Conservation (phyloP, 345 rosid species). For the Toxicodendron radicans region DNA sequence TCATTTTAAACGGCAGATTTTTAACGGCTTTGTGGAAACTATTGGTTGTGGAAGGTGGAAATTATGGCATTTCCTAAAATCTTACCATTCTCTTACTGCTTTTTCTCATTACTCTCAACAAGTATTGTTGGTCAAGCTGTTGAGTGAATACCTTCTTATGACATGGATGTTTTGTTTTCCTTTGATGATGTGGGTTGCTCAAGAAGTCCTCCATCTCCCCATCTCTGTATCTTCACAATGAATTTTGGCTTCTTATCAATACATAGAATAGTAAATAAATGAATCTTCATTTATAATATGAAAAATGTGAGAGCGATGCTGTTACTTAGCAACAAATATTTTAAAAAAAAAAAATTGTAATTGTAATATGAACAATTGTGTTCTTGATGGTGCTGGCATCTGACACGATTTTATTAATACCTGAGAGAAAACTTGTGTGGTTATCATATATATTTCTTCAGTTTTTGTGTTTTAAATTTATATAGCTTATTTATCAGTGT, state of each 20-base stretch:
- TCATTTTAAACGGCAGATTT: no score
- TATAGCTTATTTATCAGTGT: background rate
- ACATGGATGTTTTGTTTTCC: background rate
- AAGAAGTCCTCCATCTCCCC: background rate
- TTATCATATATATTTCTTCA: background rate
- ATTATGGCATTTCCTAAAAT: background rate
- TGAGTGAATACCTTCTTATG: background rate
- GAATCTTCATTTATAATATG: background rate
- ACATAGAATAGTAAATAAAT: background rate
- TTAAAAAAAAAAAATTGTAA: background rate
- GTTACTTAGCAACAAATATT: background rate
- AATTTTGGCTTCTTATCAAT: constrained; percentile 2
- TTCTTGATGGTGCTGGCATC: background rate
- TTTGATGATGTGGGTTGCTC: background rate
- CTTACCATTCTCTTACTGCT: background rate
- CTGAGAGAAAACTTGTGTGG: background rate
- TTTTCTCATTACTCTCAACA: background rate
- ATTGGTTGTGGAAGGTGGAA: background rate
- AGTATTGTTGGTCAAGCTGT: background rate
- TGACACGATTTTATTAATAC: background rate
- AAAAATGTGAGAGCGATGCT: background rate
- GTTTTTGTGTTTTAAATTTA: background rate
- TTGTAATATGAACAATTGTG: background rate
- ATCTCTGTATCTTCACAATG: background rate
- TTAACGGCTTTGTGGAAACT: no score